Evolutionary conservation across 2,329 filamentous ascomycete genomes (phyloP).

Genomic region (Diaporthe helianthi): DNA sequence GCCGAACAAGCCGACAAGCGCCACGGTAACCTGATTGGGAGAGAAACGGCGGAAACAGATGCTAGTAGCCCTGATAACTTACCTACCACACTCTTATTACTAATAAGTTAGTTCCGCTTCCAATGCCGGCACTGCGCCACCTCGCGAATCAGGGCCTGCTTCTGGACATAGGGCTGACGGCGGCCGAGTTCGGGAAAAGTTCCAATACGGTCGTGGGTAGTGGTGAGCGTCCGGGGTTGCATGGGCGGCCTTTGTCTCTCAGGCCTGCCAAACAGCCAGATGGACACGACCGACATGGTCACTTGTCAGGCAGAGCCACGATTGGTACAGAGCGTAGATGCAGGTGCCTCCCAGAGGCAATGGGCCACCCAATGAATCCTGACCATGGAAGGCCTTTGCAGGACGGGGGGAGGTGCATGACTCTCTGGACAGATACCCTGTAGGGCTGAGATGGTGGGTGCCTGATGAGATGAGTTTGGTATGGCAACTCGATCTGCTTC

Average conservation of each 20-base stretch:
- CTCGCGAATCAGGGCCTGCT: conserved; percentile 20
- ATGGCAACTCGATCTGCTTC: not conserved
- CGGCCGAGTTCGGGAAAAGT: conserved; percentile 3
- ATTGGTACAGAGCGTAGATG: conserved; percentile 2
- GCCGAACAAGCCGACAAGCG: not conserved
- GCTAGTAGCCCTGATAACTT: not conserved
- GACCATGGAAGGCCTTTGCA: conserved; percentile 5
- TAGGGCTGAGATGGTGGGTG: conserved; percentile 33
- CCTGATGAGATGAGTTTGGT: conserved; percentile 7
- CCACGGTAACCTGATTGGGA: conserved; percentile 17
- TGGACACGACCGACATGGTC: conserved; percentile 1
- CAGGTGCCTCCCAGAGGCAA: not conserved
- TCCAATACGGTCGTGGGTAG: not conserved
- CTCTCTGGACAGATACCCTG: conserved; percentile 1
- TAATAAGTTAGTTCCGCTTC: not conserved
- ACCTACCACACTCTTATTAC: not conserved
- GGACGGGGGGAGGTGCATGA: conserved; percentile 4
- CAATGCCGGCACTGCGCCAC: conserved; percentile 22
- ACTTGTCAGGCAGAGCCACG: not conserved
- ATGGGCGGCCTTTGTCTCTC: not conserved
- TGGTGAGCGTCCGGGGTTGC: not conserved
- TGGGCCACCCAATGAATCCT: conserved; percentile 1
- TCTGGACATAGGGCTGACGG: conserved; percentile 24
- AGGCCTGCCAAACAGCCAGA: not conserved
- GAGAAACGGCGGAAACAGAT: conserved; percentile 11